Percentiles rank a stretch among this genome's conserved stretches.
Evolutionary conservation across 345 rosid species (phyloP).

Genomic region (Xanthoceras sorbifolium): DNA sequence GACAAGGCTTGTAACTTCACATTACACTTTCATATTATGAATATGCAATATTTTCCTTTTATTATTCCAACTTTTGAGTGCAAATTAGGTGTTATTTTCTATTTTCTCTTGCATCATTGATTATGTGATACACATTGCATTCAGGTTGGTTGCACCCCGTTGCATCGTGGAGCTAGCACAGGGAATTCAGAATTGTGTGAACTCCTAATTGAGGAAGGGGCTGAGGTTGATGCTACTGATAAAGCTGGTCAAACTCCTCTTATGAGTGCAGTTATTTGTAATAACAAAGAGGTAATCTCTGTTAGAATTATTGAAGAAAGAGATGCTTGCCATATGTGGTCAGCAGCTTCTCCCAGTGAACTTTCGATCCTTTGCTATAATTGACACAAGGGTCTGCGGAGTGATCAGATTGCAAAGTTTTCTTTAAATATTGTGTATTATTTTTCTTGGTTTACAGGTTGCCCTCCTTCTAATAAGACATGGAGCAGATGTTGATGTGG

Average conservation of each 20-base stretch:
- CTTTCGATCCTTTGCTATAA: neutral
- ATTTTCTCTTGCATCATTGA: neutral
- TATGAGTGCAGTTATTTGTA: conserved; percentile 73
- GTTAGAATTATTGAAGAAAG: neutral
- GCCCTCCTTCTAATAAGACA: conserved; percentile 80
- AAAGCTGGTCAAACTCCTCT: conserved; percentile 92
- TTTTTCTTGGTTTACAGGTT: conserved; percentile 46
- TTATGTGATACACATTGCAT: neutral
- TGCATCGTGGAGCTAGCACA: conserved; percentile 88
- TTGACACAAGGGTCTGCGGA: neutral
- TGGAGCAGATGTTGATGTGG: conserved; percentile 87
- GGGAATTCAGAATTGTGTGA: conserved; percentile 79
- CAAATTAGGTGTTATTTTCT: neutral
- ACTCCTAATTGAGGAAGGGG: conserved; percentile 85
- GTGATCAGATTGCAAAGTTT: neutral
- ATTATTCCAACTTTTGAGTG: neutral
- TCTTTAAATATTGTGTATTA: neutral
- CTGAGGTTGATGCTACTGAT: conserved; percentile 74
- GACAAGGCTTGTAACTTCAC: conserved; percentile 64
- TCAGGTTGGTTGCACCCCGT: conserved; percentile 87
- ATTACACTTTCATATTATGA: conserved; percentile 14
- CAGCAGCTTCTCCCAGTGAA: neutral
- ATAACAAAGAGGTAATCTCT: conserved; percentile 58
- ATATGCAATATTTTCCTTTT: neutral
- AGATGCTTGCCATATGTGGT: neutral